Base-by-base conservation (phyloP, 2,329 filamentous ascomycete genomes). In the Xylaria sp. region DNA sequence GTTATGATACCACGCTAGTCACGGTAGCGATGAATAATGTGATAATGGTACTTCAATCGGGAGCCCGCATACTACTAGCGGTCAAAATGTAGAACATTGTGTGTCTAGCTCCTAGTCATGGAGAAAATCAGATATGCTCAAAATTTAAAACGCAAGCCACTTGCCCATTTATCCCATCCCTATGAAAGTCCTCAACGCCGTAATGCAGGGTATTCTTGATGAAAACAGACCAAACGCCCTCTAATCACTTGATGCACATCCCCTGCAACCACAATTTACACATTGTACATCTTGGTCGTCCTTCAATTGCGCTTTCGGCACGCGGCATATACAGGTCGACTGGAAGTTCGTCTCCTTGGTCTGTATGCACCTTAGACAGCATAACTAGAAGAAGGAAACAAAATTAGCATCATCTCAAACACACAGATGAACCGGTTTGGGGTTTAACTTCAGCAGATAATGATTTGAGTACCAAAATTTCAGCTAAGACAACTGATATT, bases 311-410 rank as follows among this genome's bases (percentile, higher is more conserved):
- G 93, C 91, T 78, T 92, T 91, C 1, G 96, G 96, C 59, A 99
- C 95, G 60, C 96, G 92, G 80, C 96, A 99, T 77, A 99, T 96
- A 79, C 96, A 99, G 0, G 95, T 99, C 72, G 93, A 92, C 81
- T 95, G 96, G 84, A 98, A 99, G 81, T 99, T 99, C 34, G 96
- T 99, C 85, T 99, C 96, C 81, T 98, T 98, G n/a, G 96, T 98
- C 82, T 99, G 96, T 65, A 99, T 95, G 81, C 96, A 99, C 70
- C 94, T 89, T 64, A 98, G 85, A 80, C 96, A 99, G 82, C 96
- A 99, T 51, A 99, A 83, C 92, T 96, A 54, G 36, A 4, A 47
- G 2, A 58, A 34, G 32, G 9, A 30, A 9, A 24, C 0, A 53
- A 70, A 61, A 48, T 71, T 51, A 64, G n/a, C 56, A 9, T n/a